Evolutionary conservation across 495 filamentous ascomycete genomes (phyloP), one percentile per base, ranked within the genome.

Genomic region (Rusavskia elegans): DNA sequence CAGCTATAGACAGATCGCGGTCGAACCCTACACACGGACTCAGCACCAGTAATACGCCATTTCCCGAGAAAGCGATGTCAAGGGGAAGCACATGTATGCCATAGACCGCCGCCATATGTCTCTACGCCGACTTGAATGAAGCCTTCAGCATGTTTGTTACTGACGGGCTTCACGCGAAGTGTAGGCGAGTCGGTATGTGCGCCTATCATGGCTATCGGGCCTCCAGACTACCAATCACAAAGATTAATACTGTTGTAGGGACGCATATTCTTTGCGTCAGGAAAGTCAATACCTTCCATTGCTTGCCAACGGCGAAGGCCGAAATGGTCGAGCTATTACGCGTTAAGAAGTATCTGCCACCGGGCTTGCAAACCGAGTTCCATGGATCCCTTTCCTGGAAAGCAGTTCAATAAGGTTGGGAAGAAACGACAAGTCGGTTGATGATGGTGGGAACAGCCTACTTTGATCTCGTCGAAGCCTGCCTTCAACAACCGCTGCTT

Each of bases 81-180:
- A 11, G 7, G 32, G 32, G 13, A 35, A 7, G 32, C 32, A 79
- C 77, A 81, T 50, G 77, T 79, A 63, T 81, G 77, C 77, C 77
- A 81, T 49, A 81, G 65, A 32, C 92, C 93, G 38, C 89, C 88
- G 54, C 93, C 92, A 62, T 99, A 99, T 11, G 86, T 89, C 71
- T 99, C 92, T 45, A 95, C 89, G 48, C 89, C 92, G 41, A 97
- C 84, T 67, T 99, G 92, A 45, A 96, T 63, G 68, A 89, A 99
- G n/a, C 90, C 89, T 55, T 85, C 85, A 36, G 69, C 75, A 53
- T 78, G 72, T 68, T 89, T 92, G 71, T 89, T 94, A 68, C 87
- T 94, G 32, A 92, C 79, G 4, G 92, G 92, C 70, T 99, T 99
- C 58, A 99, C 68, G 45, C 92, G 81, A 45, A 97, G 74, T 48